Conservation (phyloP, 306 rosid genomes). For the Dicorynia guianensis region DNA sequence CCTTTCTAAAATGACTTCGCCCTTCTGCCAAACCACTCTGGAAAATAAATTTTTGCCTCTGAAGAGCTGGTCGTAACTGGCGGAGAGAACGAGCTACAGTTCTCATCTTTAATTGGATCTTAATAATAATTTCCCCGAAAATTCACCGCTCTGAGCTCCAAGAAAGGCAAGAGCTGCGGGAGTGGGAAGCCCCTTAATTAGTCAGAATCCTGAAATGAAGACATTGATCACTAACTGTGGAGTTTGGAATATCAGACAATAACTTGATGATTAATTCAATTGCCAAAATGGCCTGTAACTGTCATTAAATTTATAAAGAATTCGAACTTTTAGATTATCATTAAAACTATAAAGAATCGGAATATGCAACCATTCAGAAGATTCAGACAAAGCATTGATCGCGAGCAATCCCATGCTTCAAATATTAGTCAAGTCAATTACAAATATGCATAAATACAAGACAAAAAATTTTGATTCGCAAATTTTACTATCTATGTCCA, state of each 20-base stretch:
- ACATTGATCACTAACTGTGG: conserved; percentile 1
- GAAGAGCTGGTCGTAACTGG: conserved; percentile 47
- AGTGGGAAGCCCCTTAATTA: background rate
- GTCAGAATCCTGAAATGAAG: conserved; percentile 51
- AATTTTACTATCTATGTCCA: background rate
- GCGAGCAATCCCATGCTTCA: background rate
- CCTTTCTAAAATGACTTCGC: conserved; percentile 41
- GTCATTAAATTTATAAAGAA: background rate
- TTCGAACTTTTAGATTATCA: background rate
- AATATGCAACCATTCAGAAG: conserved; percentile 6
- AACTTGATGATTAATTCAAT: conserved; percentile 9
- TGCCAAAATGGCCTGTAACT: conserved; percentile 11
- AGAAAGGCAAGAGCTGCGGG: conserved; percentile 29
- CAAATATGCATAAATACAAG: conserved; percentile 18
- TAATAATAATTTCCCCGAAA: conserved; percentile 5
- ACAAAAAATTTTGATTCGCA: background rate
- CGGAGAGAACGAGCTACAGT: conserved; percentile 57
- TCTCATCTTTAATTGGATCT: conserved; percentile 66
- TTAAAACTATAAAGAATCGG: background rate
- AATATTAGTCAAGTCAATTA: background rate
- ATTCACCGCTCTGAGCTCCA: conserved; percentile 33
- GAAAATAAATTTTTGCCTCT: conserved; percentile 46
- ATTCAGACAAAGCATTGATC: conserved; percentile 18
- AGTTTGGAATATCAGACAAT: conserved; percentile 13
- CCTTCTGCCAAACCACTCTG: conserved; percentile 44